phyloP scores from a whole-genome alignment of 225 moss, liverwort and hornwort species.

The Asterella californica region DNA sequence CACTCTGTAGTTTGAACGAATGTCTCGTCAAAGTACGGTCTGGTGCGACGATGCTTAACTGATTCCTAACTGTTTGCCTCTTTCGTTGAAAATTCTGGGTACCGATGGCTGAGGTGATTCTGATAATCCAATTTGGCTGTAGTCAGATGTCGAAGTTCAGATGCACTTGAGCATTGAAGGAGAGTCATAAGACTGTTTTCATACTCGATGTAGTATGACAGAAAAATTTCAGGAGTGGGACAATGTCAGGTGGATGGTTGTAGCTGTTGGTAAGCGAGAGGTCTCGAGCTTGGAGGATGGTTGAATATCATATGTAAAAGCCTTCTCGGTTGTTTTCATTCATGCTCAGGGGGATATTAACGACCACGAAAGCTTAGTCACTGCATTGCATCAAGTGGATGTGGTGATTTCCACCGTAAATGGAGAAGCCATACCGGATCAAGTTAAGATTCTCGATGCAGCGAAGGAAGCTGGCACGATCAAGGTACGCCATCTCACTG shows the following conservation, averaged over 20 bases:
- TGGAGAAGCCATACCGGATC: constrained; percentile 26
- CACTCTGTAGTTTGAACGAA: too few species aligned
- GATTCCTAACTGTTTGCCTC: too few species aligned
- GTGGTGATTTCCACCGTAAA: constrained; percentile 49
- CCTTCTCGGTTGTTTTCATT: not conserved
- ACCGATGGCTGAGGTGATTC: too few species aligned
- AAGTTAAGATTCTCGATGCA: constrained; percentile 44
- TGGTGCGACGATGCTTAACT: too few species aligned
- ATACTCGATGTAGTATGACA: too few species aligned
- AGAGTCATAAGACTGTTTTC: too few species aligned
- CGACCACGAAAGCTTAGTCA: constrained; percentile 37
- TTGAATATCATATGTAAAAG: not conserved
- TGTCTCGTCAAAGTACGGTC: too few species aligned
- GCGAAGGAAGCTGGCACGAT: constrained; percentile 46
- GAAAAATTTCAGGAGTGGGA: not conserved
- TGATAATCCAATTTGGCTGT: too few species aligned
- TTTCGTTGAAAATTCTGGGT: too few species aligned
- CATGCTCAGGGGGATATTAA: constrained; percentile 38
- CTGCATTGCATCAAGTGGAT: constrained; percentile 46
- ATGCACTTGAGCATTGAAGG: too few species aligned
- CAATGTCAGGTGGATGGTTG: not conserved
- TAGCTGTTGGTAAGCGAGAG: not conserved
- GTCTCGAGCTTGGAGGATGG: not conserved
- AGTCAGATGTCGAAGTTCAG: too few species aligned
- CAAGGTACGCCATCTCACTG: constrained; percentile 14